A percentile compares a stretch with the other conserved stretches of the same genome.
These are phyloP conservation scores for Parasitella parasitica DNA, from an alignment of 371 early-diverging fungal genomes.

Conservation along the genomic window DNA sequence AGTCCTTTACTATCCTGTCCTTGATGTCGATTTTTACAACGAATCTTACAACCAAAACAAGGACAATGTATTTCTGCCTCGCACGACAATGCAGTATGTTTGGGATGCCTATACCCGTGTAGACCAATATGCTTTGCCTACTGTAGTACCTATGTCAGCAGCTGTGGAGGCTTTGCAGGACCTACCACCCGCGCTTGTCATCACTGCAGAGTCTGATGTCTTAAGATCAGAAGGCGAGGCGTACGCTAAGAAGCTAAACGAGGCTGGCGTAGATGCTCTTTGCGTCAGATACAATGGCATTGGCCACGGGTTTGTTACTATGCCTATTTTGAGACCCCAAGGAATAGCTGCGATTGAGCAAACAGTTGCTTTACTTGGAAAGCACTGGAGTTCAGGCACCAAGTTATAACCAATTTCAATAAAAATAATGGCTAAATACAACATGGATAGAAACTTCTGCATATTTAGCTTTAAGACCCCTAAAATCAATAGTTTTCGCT, in stretches of 20 bases:
- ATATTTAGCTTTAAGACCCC: too few relatives aligned
- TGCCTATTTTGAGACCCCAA: constrained; percentile 11
- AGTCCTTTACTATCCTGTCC: constrained; percentile 35
- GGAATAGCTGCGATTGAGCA: constrained; percentile 22
- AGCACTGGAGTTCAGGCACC: constrained; percentile 10
- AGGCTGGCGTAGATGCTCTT: constrained; percentile 32
- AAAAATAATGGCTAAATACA: too few relatives aligned
- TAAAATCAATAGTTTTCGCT: too few relatives aligned
- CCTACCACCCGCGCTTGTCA: constrained; percentile 32
- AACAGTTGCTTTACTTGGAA: constrained; percentile 15
- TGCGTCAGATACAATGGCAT: constrained; percentile 19
- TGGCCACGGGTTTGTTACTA: constrained; percentile 26
- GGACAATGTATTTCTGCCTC: constrained; percentile 10
- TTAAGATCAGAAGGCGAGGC: constrained; percentile 40
- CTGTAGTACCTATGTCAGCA: constrained; percentile 18
- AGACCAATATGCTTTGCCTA: neutral
- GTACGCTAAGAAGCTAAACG: constrained; percentile 22
- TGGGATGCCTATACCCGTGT: constrained; percentile 20
- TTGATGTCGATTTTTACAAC: constrained; percentile 15
- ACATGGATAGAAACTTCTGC: too few relatives aligned
- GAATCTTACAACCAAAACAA: constrained; percentile 19
- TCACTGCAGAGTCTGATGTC: constrained; percentile 37
- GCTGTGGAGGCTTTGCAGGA: constrained; percentile 27
- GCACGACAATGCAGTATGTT: constrained; percentile 12
- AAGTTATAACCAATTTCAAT: constrained; percentile 4